phyloP scores from a whole-genome alignment of 257 asterid species.

The Oldenlandia corymbosa region DNA sequence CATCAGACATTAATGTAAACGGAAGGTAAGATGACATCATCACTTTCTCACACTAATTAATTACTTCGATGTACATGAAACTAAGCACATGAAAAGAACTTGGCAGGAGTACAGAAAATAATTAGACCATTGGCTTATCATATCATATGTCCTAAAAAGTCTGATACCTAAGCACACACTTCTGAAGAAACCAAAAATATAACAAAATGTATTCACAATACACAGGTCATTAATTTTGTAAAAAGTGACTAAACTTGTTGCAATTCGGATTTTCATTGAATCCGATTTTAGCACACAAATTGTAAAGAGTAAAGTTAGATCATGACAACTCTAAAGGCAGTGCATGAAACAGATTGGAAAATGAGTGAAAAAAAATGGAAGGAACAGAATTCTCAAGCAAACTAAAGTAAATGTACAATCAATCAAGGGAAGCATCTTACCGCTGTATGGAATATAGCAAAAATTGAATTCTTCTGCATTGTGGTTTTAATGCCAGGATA shows the following conservation, averaged over 20 bases:
- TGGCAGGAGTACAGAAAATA: neutral
- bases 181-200: neutral
- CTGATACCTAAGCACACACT: slow-evolving; percentile 2
- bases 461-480: slow-evolving; percentile 67
- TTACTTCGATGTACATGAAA: neutral
- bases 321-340: neutral
- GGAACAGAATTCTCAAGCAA: too few species aligned
- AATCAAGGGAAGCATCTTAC: slow-evolving; percentile 18
- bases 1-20: neutral
- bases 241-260: too few species aligned
- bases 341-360: neutral
- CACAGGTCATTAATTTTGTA: too few species aligned
- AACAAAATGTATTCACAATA: neutral
- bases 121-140: neutral
- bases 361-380: too few species aligned
- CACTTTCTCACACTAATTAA: neutral
- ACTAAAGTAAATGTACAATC: neutral
- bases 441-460: slow-evolving; percentile 72
- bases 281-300: too few species aligned
- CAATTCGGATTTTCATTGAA: too few species aligned
- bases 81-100: neutral
- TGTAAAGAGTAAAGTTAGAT: too few species aligned
- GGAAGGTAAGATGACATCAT: neutral
- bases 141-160: neutral
- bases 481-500: slow-evolving; percentile 86